phyloP scores from a whole-genome alignment of 805 yeast genomes.

The Hanseniaspora lindneri region DNA sequence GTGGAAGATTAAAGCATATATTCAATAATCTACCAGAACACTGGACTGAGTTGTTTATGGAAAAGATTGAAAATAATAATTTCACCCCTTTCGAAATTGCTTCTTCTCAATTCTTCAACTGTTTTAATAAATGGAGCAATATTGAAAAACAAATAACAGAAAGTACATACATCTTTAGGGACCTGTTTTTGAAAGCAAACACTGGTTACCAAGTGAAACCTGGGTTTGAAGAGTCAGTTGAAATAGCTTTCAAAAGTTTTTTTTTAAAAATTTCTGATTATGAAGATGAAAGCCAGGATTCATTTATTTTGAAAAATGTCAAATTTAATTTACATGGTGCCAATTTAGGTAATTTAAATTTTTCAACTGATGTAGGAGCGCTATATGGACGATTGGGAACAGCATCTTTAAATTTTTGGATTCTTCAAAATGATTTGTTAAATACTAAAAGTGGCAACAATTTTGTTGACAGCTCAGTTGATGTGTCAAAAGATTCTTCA shows the following conservation, averaged over 20 bases:
- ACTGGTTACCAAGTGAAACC: not conserved
- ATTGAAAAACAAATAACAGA: constrained; percentile 73
- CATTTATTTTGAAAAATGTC: constrained; percentile 9
- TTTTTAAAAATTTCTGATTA: constrained; percentile 12
- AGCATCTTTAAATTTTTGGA: not conserved
- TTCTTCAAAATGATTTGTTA: not conserved
- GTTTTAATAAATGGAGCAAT: constrained; percentile 71
- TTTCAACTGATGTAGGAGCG: not conserved
- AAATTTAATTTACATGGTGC: not conserved
- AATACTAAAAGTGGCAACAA: not conserved
- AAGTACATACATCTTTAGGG: constrained; percentile 43
- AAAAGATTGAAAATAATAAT: constrained; percentile 24
- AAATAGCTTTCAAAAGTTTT: constrained; percentile 4
- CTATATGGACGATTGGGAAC: constrained; percentile 7
- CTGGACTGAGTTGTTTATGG: constrained; percentile 35
- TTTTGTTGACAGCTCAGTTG: not conserved
- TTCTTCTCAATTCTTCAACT: constrained; percentile 39
- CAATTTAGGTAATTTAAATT: not conserved
- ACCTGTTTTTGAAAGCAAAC: constrained; percentile 34
- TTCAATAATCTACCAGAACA: constrained; percentile 42
- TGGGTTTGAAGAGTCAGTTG: not conserved
- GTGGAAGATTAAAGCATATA: constrained; percentile 68
- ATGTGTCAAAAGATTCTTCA: not conserved
- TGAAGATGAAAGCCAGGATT: constrained; percentile 15
- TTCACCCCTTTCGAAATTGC: constrained; percentile 45